Percentiles rank a stretch among this genome's conserved stretches.
Conservation (phyloP, 2,329 filamentous ascomycete species). For the Rasamsonia emersonii region DNA sequence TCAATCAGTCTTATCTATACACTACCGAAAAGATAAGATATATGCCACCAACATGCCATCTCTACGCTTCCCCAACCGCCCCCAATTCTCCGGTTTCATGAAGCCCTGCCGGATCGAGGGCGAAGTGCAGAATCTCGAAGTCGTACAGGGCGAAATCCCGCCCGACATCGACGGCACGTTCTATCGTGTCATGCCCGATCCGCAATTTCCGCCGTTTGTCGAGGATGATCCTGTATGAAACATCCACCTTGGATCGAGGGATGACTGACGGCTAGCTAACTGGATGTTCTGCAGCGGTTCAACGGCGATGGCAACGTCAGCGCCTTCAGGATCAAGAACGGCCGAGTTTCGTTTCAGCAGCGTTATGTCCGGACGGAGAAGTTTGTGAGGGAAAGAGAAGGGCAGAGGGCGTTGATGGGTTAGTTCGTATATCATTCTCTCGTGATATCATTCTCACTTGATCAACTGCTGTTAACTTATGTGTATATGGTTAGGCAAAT, state of each 20-base stretch:
- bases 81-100: conserved; percentile 19
- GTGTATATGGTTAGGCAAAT: conserved; percentile 22
- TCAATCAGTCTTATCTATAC: no score
- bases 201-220: conserved; percentile 25
- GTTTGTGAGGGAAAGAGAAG: conserved; percentile 29
- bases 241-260: background rate
- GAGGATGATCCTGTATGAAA: conserved; percentile 21
- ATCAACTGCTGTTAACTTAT: conserved; percentile 1
- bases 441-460: no score
- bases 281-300: conserved; percentile 13
- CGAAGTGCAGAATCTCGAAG: conserved; percentile 34
- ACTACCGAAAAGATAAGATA: no score
- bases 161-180: conserved; percentile 40
- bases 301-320: conserved; percentile 36
- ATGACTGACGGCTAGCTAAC: background rate
- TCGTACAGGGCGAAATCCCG: conserved; percentile 36
- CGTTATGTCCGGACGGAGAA: conserved; percentile 35
- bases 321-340: conserved; percentile 29
- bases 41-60: no score
- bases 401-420: conserved; percentile 22
- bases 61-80: conserved; percentile 7
- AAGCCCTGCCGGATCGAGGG: conserved; percentile 33
- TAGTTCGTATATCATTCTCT: background rate
- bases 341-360: conserved; percentile 25
- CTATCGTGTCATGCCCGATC: conserved; percentile 46